phyloP scores from a whole-genome alignment of 176 grass and related monocot genomes.

The Echinochloa phyllopogon region DNA sequence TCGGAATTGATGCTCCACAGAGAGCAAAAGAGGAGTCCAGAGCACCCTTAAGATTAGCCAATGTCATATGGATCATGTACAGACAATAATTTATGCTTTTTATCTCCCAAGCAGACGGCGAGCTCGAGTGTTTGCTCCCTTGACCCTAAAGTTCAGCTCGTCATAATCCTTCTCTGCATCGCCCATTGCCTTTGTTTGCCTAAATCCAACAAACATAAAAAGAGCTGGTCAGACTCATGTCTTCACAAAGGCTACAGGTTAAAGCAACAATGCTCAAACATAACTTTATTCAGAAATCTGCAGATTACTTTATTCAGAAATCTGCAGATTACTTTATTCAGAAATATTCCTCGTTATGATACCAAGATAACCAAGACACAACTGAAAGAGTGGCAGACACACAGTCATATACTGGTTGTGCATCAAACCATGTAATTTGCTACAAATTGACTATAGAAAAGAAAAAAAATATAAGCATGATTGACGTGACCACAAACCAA shows the following conservation, averaged over 20 bases:
- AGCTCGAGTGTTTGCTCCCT: constrained; percentile 62
- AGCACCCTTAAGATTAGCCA: not conserved
- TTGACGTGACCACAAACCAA: not conserved
- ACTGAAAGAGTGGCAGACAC: constrained; percentile 12
- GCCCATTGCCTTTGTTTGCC: constrained; percentile 63
- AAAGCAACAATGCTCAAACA: not conserved
- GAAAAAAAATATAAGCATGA: not conserved
- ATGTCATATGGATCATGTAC: not conserved
- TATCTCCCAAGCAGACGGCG: constrained; percentile 76
- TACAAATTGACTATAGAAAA: not conserved
- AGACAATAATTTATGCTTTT: constrained; percentile 22
- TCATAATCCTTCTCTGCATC: constrained; percentile 67
- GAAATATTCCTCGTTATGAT: not conserved
- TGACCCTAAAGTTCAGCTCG: constrained; percentile 66
- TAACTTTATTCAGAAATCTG: not conserved
- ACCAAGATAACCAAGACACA: not conserved
- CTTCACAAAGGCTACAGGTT: not conserved
- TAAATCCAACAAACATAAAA: constrained; percentile 49
- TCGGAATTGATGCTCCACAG: not conserved
- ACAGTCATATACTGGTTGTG: not conserved
- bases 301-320: constrained; percentile 8
- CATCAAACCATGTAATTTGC: not conserved
- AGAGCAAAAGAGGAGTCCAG: not conserved
- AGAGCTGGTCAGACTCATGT: not conserved
- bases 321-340: not conserved